Percentiles rank a stretch among this genome's conserved stretches.
Evolutionary conservation across 352 stramenopile species (phyloP).

Genomic region (Phytophthora aleatoria): DNA sequence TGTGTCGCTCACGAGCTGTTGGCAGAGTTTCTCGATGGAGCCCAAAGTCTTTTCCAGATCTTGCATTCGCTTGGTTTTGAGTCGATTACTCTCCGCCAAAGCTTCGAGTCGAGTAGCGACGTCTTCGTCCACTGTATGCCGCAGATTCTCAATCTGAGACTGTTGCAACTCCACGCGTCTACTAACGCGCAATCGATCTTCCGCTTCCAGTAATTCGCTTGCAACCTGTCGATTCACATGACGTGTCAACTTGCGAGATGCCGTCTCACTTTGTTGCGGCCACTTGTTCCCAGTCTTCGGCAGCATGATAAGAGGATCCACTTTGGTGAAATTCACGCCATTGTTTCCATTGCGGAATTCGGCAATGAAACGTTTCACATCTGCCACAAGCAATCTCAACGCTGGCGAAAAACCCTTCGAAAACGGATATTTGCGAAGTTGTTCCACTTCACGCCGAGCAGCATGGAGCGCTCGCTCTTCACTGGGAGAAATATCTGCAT

Average conservation of each 20-base stretch:
- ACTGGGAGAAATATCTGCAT: slow-evolving; percentile 33
- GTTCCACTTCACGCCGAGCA: slow-evolving; percentile 41
- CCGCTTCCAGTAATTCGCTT: slow-evolving; percentile 29
- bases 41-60: slow-evolving; percentile 65
- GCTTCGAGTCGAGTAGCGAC: slow-evolving; percentile 46
- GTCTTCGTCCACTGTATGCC: slow-evolving; percentile 46
- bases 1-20: slow-evolving; percentile 62
- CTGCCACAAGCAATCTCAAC: slow-evolving; percentile 35
- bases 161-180: slow-evolving; percentile 49
- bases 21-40: slow-evolving; percentile 69
- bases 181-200: slow-evolving; percentile 31
- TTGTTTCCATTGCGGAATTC: slow-evolving; percentile 52
- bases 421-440: slow-evolving; percentile 66
- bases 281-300: slow-evolving; percentile 1
- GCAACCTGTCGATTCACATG: slow-evolving; percentile 51
- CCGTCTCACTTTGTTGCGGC: slow-evolving; percentile 7
- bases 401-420: slow-evolving; percentile 47
- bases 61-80: slow-evolving; percentile 60
- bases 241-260: slow-evolving; percentile 56
- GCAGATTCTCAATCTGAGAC: slow-evolving; percentile 51
- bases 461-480: slow-evolving; percentile 27
- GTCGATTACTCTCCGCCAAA: slow-evolving; percentile 59
- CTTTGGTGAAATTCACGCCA: slow-evolving; percentile 42
- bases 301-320: slow-evolving; percentile 57
- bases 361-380: slow-evolving; percentile 52